Conservation (phyloP, 2,329 filamentous ascomycete genomes). For the Catunica adiposa region DNA sequence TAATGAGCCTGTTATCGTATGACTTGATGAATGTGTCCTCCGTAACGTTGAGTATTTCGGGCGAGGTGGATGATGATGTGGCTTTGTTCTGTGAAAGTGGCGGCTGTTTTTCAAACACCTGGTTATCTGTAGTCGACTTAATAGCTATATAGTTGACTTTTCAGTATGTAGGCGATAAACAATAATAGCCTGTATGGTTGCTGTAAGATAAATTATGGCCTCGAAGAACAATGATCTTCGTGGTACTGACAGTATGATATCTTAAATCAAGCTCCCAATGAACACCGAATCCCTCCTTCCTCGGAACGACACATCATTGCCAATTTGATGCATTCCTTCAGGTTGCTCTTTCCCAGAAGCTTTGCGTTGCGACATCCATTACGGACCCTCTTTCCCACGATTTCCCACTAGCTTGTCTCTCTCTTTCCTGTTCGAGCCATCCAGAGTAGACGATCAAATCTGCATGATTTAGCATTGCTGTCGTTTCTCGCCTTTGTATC, state of each 20-base stretch:
- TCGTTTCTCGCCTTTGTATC: neutral
- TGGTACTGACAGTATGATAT: neutral
- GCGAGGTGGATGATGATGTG: no score
- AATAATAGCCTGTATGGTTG: no score
- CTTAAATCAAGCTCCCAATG: neutral
- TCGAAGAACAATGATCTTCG: no score
- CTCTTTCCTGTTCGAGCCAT: neutral
- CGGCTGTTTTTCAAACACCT: neutral
- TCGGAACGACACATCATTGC: neutral
- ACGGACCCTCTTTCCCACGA: neutral
- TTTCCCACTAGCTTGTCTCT: neutral
- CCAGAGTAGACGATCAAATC: neutral
- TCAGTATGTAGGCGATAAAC: no score
- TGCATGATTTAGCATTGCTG: neutral
- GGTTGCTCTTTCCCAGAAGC: neutral
- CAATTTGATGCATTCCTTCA: neutral
- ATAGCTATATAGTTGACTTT: no score
- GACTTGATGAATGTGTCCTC: neutral
- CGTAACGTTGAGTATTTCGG: neutral
- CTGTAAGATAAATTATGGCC: no score
- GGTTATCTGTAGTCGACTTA: no score
- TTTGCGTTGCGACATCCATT: conserved; percentile 3
- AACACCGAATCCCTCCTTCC: neutral
- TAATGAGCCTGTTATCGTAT: neutral
- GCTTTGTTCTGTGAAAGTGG: neutral